phyloP scores from a whole-genome alignment of 2,329 filamentous ascomycete species.

The Microdochium trichocladiopsis region DNA sequence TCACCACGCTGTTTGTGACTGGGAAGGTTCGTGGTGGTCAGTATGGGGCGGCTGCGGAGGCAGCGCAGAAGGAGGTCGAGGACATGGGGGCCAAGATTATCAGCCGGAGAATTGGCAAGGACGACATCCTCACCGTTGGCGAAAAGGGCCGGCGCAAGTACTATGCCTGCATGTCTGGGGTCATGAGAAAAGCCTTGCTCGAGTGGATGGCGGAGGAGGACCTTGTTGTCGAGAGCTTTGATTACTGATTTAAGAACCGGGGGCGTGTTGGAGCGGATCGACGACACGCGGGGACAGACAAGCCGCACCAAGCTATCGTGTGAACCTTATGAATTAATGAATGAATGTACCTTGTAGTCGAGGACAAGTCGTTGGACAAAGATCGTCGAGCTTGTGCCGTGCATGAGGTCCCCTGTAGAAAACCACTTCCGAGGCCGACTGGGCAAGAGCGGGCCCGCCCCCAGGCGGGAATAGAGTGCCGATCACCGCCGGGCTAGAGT shows the following conservation, averaged over 20 bases:
- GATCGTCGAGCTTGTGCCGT: neutral
- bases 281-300: no score
- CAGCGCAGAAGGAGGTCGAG: conserved; percentile 23
- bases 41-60: conserved; percentile 20
- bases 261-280: no score
- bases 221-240: conserved; percentile 53
- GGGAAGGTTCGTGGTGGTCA: conserved; percentile 18
- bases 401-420: neutral
- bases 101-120: conserved; percentile 27
- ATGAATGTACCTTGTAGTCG: neutral
- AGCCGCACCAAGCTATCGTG: no score
- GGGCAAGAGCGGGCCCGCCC: neutral
- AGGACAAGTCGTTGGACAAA: no score
- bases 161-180: conserved; percentile 39
- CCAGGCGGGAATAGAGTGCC: neutral
- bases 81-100: conserved; percentile 25
- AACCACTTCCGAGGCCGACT: neutral
- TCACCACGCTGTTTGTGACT: conserved; percentile 60
- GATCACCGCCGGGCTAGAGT: neutral
- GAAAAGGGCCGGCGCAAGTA: conserved; percentile 40
- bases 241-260: no score
- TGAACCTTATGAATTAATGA: no score
- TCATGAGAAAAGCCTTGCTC: conserved; percentile 30
- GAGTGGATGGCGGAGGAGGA: conserved; percentile 48
- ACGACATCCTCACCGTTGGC: conserved; percentile 33